Evolutionary conservation across 257 asterid species (phyloP), one percentile per base, ranked within the genome.

Genomic region (Voacanga thouarsii): DNA sequence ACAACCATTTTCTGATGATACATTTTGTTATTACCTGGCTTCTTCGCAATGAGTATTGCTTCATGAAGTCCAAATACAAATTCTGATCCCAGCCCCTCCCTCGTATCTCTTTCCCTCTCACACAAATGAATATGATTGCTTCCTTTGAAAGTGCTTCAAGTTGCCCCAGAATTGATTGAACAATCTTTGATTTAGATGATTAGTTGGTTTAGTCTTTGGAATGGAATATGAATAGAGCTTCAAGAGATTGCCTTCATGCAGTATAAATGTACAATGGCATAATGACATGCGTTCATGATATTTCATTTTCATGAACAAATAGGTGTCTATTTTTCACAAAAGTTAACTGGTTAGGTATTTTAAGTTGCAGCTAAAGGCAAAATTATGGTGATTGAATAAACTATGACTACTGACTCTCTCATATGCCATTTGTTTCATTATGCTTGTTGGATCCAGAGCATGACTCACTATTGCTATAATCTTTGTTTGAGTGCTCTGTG

Each of bases 401-500:
- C 51, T 67, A 21, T 39, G 71, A 68, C 47, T 9, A 12, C 73
- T 8, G 24, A 41, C 53, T 39, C 7, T 68, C 6, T 21, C 12
- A 37, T 37, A 16, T 49, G 49, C 2, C 28, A 39, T 68, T 68
- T 23, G 18, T 43, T 57, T 57, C n/a, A 30, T 63, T 63, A 28
- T 63, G 44, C 28, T 21, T 68, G 53, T 68, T 7, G 21, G 51
- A 43, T 68, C 39, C 33, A 7, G 33, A 68, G 45, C 73, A 68
- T 41, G 53, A 68, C 73, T 41, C 21, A 21, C 53, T 68, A 21
- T 30, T 37, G 72, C 28, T 68, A 41, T 68, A 19, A 21, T 68
- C 26, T 41, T 68, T 43, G 37, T 71, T 71, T 47, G 75, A 71
- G 61, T 71, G 61, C 57, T 51, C 55, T 71, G 41, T 49, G 75